Percentiles rank a stretch among this genome's conserved stretches.
Evolutionary conservation across 371 early-diverging fungal genomes (phyloP).

Genomic region (Mortierella sp.): DNA sequence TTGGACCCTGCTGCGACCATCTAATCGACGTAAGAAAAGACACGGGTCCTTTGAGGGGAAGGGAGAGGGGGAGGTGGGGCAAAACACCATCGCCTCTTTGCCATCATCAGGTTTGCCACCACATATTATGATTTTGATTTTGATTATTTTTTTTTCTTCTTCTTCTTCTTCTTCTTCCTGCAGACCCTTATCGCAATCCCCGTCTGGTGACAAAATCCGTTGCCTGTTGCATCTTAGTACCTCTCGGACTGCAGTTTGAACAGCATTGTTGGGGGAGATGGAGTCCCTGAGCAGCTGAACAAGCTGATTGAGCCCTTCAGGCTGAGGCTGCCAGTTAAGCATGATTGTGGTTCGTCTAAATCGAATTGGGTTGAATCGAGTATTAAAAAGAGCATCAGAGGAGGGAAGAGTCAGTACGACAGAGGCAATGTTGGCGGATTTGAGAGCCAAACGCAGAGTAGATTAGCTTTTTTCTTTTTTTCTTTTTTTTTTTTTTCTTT

Average conservation of each 20-base stretch:
- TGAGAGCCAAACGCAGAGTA: not conserved
- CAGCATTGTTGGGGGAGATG: conserved; percentile 63
- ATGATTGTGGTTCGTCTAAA: conserved; percentile 28
- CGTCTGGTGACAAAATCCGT: not conserved
- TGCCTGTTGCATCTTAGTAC: conserved; percentile 40
- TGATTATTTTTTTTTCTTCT: not conserved
- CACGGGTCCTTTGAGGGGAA: too few relatives aligned
- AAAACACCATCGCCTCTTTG: too few relatives aligned
- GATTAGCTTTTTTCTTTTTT: not conserved
- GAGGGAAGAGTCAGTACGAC: conserved; percentile 3
- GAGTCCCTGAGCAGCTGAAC: conserved; percentile 71
- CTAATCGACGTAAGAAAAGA: too few relatives aligned
- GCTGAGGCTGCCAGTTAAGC: conserved; percentile 69
- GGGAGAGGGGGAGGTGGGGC: too few relatives aligned
- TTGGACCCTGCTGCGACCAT: too few relatives aligned
- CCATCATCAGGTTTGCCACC: not conserved
- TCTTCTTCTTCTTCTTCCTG: too few relatives aligned
- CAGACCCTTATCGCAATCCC: too few relatives aligned
- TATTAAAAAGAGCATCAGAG: not conserved
- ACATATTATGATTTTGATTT: not conserved
- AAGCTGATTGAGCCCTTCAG: conserved; percentile 70
- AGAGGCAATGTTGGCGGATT: not conserved
- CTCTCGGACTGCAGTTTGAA: conserved; percentile 70
- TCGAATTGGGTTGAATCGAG: not conserved
- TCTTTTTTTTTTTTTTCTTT: not conserved